Evolutionary conservation across 1,139 yeast genomes (phyloP).

Genomic region (Hyphopichia khmerensis): DNA sequence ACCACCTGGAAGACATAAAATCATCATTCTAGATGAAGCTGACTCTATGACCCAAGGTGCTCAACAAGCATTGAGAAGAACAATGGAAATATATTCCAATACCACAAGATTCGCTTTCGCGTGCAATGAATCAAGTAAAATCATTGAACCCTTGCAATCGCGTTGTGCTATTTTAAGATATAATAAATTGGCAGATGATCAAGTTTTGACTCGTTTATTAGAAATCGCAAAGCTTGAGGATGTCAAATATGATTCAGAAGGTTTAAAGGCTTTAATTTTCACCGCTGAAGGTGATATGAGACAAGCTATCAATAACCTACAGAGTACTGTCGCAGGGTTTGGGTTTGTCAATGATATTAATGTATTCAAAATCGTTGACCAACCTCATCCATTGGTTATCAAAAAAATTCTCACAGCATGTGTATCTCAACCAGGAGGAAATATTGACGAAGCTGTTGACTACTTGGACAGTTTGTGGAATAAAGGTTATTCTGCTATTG

Average conservation of each 20-base stretch:
- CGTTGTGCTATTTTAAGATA: slow-evolving; percentile 94
- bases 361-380: slow-evolving; percentile 93
- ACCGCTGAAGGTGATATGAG: slow-evolving; percentile 99
- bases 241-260: slow-evolving; percentile 83
- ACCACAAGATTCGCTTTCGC: slow-evolving; percentile 98
- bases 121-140: slow-evolving; percentile 90
- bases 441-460: slow-evolving; percentile 67
- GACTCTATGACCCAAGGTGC: slow-evolving; percentile 99
- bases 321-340: slow-evolving; percentile 92
- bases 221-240: slow-evolving; percentile 70
- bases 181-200: slow-evolving; percentile 77
- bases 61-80: slow-evolving; percentile 89
- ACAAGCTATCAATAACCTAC: slow-evolving; percentile 92
- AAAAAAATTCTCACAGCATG: slow-evolving; percentile 65
- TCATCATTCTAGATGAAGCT: slow-evolving; percentile 88
- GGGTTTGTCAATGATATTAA: slow-evolving; percentile 86
- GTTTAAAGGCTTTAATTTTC: slow-evolving; percentile 89
- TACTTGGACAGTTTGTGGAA: slow-evolving; percentile 72
- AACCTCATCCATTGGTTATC: slow-evolving; percentile 91
- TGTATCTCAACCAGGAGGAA: slow-evolving; percentile 37
- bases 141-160: slow-evolving; percentile 94
- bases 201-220: slow-evolving; percentile 73
- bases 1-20: slow-evolving; percentile 65
- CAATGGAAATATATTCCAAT: slow-evolving; percentile 93
- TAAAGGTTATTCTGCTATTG: slow-evolving; percentile 92